Evolutionary conservation across 768 basidiomycete genomes (phyloP).

Genomic region (Krasilnikovozyma curviuscula): DNA sequence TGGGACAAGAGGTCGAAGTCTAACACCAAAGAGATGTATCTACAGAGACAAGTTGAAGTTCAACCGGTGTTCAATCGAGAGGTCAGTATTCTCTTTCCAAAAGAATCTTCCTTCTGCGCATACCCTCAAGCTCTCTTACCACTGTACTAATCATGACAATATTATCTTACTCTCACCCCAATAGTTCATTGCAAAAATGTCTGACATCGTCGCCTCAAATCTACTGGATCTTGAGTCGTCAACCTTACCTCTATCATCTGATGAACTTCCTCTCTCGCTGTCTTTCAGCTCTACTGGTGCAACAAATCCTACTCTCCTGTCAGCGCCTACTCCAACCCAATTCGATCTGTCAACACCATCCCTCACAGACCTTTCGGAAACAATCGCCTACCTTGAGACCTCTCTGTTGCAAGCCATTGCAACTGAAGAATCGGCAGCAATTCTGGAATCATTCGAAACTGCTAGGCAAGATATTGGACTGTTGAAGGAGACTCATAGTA

Average conservation of each 20-base stretch:
- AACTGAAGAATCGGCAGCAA: conserved; percentile 38
- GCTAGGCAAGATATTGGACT: conserved; percentile 21
- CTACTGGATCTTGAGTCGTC: conserved; percentile 67
- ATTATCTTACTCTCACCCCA: conserved; percentile 17
- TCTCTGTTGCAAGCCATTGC: conserved; percentile 62
- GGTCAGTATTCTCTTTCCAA: conserved; percentile 35
- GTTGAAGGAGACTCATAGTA: conserved; percentile 24
- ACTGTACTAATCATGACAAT: too few species aligned
- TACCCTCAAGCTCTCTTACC: background rate
- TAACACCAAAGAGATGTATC: conserved; percentile 87
- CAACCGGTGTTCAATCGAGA: conserved; percentile 95
- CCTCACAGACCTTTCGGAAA: conserved; percentile 37
- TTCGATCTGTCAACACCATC: conserved; percentile 16
- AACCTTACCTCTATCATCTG: too few species aligned
- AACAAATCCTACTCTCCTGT: conserved; percentile 19
- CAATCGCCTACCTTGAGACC: conserved; percentile 72
- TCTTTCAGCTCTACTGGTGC: conserved; percentile 19
- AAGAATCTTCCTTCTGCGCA: background rate
- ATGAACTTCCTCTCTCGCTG: too few species aligned
- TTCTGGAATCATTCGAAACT: conserved; percentile 40
- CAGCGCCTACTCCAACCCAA: conserved; percentile 22
- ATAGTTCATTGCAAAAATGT: conserved; percentile 82
- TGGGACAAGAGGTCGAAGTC: conserved; percentile 94
- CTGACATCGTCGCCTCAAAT: conserved; percentile 73
- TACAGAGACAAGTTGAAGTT: conserved; percentile 92